Percentiles rank a stretch among this genome's conserved stretches.
Evolutionary conservation across 345 rosid genomes (phyloP).

Genomic region (Viola odorata): DNA sequence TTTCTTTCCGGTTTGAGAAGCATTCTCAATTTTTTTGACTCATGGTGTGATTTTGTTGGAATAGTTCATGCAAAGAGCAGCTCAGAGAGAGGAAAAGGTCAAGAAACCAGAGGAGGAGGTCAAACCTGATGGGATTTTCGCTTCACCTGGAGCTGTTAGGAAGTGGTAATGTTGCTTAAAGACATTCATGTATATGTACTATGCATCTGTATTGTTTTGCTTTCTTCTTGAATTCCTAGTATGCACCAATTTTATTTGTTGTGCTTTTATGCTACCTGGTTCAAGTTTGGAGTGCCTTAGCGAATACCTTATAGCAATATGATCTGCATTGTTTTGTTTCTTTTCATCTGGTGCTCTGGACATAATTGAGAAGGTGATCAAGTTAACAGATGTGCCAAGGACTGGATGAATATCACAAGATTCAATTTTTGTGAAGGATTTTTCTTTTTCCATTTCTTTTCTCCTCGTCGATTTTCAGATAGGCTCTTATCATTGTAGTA

Average conservation of each 20-base stretch:
- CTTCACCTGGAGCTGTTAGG: slow-evolving; percentile 33
- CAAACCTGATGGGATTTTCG: slow-evolving; percentile 44
- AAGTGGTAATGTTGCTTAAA: slow-evolving; percentile 45
- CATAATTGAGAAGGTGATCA: too few species aligned
- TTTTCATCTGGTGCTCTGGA: too few species aligned
- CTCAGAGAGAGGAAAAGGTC: slow-evolving; percentile 50
- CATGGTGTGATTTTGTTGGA: slow-evolving; percentile 1
- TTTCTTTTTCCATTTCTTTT: too few species aligned
- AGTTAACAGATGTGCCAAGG: too few species aligned
- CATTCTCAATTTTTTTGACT: neutral
- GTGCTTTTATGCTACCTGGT: neutral
- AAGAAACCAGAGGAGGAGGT: slow-evolving; percentile 46
- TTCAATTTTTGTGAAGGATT: too few species aligned
- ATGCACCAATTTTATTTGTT: neutral
- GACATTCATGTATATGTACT: neutral
- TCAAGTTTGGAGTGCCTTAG: neutral
- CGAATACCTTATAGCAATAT: neutral
- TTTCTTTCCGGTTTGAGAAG: neutral
- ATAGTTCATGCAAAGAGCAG: slow-evolving; percentile 90
- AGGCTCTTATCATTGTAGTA: too few species aligned
- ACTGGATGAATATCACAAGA: too few species aligned
- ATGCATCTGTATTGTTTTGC: slow-evolving; percentile 2
- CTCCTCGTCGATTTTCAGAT: too few species aligned
- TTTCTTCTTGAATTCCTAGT: slow-evolving; percentile 2
- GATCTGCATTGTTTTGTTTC: too few species aligned